These are phyloP conservation scores for Craterostigma plantagineum DNA, from an alignment of 257 asterid species.

Conservation along the genomic window DNA sequence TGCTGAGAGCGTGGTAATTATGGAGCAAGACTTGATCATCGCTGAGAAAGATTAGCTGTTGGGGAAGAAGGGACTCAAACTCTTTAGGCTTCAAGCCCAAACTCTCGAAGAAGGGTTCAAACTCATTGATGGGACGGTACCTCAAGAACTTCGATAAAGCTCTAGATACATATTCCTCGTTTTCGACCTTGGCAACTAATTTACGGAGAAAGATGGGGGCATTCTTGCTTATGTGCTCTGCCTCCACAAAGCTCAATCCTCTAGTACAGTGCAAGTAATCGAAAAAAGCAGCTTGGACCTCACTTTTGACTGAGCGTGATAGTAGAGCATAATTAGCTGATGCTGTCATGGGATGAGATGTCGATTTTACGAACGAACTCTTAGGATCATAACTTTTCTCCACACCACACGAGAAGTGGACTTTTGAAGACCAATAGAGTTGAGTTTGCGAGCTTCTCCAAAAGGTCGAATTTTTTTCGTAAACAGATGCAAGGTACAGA, in stretches of 20 bases:
- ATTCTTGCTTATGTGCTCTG: slow-evolving; percentile 81
- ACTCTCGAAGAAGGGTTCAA: slow-evolving; percentile 86
- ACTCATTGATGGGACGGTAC: slow-evolving; percentile 77
- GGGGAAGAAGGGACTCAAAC: slow-evolving; percentile 37
- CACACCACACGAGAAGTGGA: too few relatives aligned
- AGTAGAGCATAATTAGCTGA: too few relatives aligned
- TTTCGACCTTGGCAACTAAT: slow-evolving; percentile 29
- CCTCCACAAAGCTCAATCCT: slow-evolving; percentile 53
- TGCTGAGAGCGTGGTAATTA: slow-evolving; percentile 50
- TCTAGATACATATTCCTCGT: slow-evolving; percentile 37
- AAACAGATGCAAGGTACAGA: too few relatives aligned
- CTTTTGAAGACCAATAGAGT: too few relatives aligned
- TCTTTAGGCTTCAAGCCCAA: slow-evolving; percentile 53
- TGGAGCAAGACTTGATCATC: slow-evolving; percentile 52
- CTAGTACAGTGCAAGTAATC: slow-evolving; percentile 78
- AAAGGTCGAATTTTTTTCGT: too few relatives aligned
- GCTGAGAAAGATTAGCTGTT: slow-evolving; percentile 35
- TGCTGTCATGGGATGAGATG: too few relatives aligned
- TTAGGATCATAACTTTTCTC: too few relatives aligned
- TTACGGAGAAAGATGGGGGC: slow-evolving; percentile 46
- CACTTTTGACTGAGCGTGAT: slow-evolving; percentile 22
- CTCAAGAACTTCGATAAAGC: slow-evolving; percentile 45
- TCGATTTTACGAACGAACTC: too few relatives aligned
- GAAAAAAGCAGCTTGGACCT: slow-evolving; percentile 65
- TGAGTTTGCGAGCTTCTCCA: too few relatives aligned